Conservation (phyloP, 306 rosid species). For the Dalbergia oliveri region DNA sequence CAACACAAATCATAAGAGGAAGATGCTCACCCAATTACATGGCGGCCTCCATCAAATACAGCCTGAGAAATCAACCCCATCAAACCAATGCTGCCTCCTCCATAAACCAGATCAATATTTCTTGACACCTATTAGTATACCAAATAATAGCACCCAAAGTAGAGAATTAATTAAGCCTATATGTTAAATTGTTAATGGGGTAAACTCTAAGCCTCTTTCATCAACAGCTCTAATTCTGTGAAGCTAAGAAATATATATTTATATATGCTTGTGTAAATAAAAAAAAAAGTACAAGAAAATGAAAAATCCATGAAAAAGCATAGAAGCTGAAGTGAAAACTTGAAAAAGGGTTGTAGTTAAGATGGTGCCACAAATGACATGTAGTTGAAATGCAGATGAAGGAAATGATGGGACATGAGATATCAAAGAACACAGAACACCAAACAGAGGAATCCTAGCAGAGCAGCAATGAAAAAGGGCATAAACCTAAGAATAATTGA, state of each 20-base stretch:
- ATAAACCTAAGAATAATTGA: background rate
- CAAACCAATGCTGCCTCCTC: slow-evolving; percentile 98
- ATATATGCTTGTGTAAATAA: background rate
- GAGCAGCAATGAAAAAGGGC: background rate
- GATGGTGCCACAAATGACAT: background rate
- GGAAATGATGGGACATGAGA: background rate
- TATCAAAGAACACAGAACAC: slow-evolving; percentile 7
- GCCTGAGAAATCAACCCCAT: slow-evolving; percentile 98
- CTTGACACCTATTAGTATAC: slow-evolving; percentile 70
- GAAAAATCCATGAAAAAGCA: slow-evolving; percentile 10
- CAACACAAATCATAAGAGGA: background rate
- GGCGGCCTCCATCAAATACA: slow-evolving; percentile 89
- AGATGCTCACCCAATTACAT: slow-evolving; percentile 81
- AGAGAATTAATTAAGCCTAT: background rate
- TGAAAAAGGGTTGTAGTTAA: background rate
- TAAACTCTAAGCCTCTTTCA: background rate
- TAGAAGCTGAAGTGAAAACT: background rate
- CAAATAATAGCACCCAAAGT: slow-evolving; percentile 19
- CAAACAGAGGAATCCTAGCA: slow-evolving; percentile 19
- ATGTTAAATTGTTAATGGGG: background rate
- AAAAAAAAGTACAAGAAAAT: background rate
- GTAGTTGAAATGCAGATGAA: background rate
- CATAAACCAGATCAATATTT: slow-evolving; percentile 94
- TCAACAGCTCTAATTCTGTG: background rate
- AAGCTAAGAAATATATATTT: background rate